phyloP scores from a whole-genome alignment of 1,284 basidiomycete genomes.

The Apiotrichum brassicae region DNA sequence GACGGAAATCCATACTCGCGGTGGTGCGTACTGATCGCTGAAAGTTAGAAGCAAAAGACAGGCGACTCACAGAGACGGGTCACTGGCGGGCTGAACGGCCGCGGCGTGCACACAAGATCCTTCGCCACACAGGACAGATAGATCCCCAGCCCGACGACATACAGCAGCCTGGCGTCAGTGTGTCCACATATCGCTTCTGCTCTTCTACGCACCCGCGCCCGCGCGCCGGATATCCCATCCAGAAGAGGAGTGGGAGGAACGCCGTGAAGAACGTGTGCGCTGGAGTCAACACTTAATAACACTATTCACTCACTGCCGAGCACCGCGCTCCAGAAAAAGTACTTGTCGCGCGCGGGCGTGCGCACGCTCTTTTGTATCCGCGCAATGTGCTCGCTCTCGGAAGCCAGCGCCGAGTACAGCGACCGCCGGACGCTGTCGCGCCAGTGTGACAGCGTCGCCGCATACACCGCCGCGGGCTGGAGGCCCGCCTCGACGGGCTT shows the following conservation, averaged over 20 bases:
- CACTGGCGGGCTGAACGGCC: slow-evolving; percentile 86
- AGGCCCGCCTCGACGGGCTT: slow-evolving; percentile 41
- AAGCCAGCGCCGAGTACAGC: slow-evolving; percentile 57
- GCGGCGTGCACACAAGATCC: slow-evolving; percentile 82
- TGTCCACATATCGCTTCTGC: neutral
- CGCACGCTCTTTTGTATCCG: slow-evolving; percentile 63
- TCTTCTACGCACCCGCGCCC: slow-evolving; percentile 61
- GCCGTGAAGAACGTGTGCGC: slow-evolving; percentile 93
- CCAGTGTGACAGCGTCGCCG: slow-evolving; percentile 60
- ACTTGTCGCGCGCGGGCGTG: slow-evolving; percentile 68
- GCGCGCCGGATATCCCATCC: slow-evolving; percentile 68
- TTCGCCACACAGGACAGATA: slow-evolving; percentile 79
- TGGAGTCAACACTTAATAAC: too few relatives aligned
- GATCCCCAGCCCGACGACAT: slow-evolving; percentile 72
- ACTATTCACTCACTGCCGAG: slow-evolving; percentile 55
- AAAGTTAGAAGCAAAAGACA: neutral
- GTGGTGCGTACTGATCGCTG: slow-evolving; percentile 76
- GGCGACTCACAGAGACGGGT: slow-evolving; percentile 57
- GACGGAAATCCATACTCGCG: slow-evolving; percentile 71
- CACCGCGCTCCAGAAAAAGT: slow-evolving; percentile 84
- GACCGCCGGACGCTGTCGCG: slow-evolving; percentile 57
- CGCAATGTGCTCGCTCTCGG: slow-evolving; percentile 63
- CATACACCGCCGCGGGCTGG: slow-evolving; percentile 55
- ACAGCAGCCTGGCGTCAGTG: slow-evolving; percentile 54
- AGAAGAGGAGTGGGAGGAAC: slow-evolving; percentile 76